Evolutionary conservation across 768 basidiomycete genomes (phyloP), one percentile per base, ranked within the genome.

Genomic region (Boletales sp.): DNA sequence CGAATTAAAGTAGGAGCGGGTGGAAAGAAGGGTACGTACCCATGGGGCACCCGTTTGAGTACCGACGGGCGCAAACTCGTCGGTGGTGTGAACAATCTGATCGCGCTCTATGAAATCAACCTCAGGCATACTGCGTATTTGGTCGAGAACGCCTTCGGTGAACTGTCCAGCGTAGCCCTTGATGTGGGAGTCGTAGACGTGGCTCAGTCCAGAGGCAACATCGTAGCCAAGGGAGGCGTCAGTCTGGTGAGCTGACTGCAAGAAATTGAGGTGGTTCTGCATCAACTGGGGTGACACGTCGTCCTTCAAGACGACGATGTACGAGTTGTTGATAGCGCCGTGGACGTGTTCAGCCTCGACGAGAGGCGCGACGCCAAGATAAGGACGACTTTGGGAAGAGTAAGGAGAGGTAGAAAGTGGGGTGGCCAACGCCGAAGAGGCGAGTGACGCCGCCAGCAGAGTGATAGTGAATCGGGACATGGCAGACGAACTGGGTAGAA

Each of bases 101-200:
- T 99, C 97, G 50, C 78, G 81, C 77, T 99, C 97, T 45, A 99
- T 75, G 63, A 87, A 95, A 15, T 83, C 87, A 30, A 99, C 94
- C 67, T 95, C 94, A 10, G 93, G 93, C 75, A 85, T 77, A 43
- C 76, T 68, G 46, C 95, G 79, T 66, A 99, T 83, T 60, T 80
- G 76, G 47, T 90, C 79, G 44, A 99, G 64, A 38, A 87, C 85
- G 29, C 67, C 62, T 27, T 80, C 69, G 17, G 84, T 79, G 75
- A 97, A 94, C 59, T 69, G 74, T 34, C 92, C 94, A 19, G 92
- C 77, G 66, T 94, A 97, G 36, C 90, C 90, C 50, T 79, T 82
- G 61, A 86, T 68, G 53, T 83, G 80, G 34, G 81, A 76, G 45
- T 85, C 78, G 63, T 92, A 97, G 61, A 95, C 77, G 59, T 95